These are phyloP conservation scores for Blastobotrys ciferrii DNA, from an alignment of 1,139 yeast species.

Conservation along the genomic window DNA sequence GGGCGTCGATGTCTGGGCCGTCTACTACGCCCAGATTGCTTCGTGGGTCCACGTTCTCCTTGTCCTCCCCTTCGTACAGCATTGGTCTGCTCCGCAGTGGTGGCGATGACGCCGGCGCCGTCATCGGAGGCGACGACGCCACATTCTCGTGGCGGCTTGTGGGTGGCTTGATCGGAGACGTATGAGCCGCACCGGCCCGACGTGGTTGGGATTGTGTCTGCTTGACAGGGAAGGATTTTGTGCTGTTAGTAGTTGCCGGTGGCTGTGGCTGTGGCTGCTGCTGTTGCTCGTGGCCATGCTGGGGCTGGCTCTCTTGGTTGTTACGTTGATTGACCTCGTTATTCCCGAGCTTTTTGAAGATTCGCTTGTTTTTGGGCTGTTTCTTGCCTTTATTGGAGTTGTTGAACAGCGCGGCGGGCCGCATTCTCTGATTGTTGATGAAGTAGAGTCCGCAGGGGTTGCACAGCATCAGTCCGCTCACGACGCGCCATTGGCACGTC, in stretches of 20 bases:
- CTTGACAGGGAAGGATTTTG: too few relatives aligned
- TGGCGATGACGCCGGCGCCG: slow-evolving; percentile 3
- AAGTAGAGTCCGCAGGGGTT: slow-evolving; percentile 42
- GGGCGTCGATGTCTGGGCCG: slow-evolving; percentile 13
- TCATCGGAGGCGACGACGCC: too few relatives aligned
- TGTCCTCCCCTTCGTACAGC: slow-evolving; percentile 19
- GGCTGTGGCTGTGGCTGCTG: slow-evolving; percentile 2
- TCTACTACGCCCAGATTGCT: too few relatives aligned
- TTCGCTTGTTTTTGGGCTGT: slow-evolving; percentile 1
- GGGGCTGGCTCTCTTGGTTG: not conserved
- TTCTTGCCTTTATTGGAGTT: too few relatives aligned
- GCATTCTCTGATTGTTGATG: slow-evolving; percentile 32
- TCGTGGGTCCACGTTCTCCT: slow-evolving; percentile 29
- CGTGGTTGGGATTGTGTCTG: too few relatives aligned
- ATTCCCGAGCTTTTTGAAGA: slow-evolving; percentile 1
- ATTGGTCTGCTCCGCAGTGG: not conserved
- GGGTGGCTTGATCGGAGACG: slow-evolving; percentile 1
- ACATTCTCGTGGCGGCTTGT: too few relatives aligned
- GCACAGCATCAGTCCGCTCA: slow-evolving; percentile 30
- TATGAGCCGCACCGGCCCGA: not conserved
- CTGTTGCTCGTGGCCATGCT: not conserved
- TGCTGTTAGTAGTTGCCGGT: too few relatives aligned
- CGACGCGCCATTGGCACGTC: slow-evolving; percentile 40
- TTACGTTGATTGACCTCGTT: not conserved
- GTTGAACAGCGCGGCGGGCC: too few relatives aligned